phyloP scores from a whole-genome alignment of 352 stramenopile species.

The Pilasporangium apinafurcum region DNA sequence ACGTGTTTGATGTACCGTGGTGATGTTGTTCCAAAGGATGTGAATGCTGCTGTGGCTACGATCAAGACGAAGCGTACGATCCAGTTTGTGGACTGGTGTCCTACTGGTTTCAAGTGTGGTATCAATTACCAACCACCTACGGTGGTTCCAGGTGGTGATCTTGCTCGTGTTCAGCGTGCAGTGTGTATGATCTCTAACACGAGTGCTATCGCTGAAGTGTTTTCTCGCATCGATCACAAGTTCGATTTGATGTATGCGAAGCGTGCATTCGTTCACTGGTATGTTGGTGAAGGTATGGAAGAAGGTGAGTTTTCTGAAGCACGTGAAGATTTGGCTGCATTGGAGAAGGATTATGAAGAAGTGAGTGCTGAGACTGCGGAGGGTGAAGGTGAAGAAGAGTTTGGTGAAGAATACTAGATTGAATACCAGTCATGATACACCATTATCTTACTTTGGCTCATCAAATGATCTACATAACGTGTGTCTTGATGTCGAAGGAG shows the following conservation, averaged over 20 bases:
- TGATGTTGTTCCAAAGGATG: no score
- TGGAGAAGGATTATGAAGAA: conserved; percentile 99
- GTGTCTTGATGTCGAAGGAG: no score
- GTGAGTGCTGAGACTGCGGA: conserved; percentile 97
- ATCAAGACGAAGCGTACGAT: no score
- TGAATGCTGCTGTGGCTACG: conserved; percentile 91
- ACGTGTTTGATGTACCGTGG: no score
- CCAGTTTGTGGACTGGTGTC: no score
- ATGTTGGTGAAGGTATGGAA: conserved; percentile 99
- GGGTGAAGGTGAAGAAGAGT: conserved; percentile 91
- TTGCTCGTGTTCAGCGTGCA: conserved; percentile 96
- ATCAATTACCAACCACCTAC: conserved; percentile 92
- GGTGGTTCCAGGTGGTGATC: conserved; percentile 92
- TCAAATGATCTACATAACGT: no score
- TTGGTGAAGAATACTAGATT: conserved; percentile 84
- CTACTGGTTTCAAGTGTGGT: no score
- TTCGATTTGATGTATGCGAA: conserved; percentile 99
- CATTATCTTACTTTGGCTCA: no score
- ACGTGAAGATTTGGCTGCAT: conserved; percentile 95
- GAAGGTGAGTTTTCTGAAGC: conserved; percentile 99
- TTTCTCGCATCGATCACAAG: conserved; percentile 97
- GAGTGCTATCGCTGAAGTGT: conserved; percentile 94
- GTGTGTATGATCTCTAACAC: no score
- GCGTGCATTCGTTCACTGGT: conserved; percentile 99
- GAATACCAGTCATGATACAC: not conserved